Base-by-base conservation (phyloP, 2,329 filamentous ascomycete genomes). In the Aspergillus cejpii region DNA sequence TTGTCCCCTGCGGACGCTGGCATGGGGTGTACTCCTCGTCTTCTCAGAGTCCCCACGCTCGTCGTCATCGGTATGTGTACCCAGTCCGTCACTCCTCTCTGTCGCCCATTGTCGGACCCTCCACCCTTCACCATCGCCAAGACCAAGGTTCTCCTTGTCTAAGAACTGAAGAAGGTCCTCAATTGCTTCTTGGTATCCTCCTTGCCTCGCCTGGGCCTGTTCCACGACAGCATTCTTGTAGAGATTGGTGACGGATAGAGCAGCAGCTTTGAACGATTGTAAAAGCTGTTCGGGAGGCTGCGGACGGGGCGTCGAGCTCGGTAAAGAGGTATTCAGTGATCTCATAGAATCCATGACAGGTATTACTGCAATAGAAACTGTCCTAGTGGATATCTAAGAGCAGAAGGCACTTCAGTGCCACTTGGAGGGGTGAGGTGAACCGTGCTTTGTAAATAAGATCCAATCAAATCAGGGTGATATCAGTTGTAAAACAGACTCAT, bases 111-210 rank as follows among this genome's bases (percentile, higher is more conserved):
- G 77, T 51, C 80, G 69, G 48, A 84, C 74, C 54, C 72, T 72
- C 75, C 77, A 81, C 6, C 80, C 87, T 64, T 95, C 90, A 11
- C 87, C 87, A 64, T 92, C 86, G 38, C 77, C 78, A 10, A 92
- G 63, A 0, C 87, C 88, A 44, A 94, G 74, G 52, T 87, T 81
- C 61, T 89, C 83, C 60, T 80, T 84, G 63, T 97, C 90, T 43
- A 97, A 72, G 55, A 94, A 94, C 12, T 76, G 69, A n/a, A 96
- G 71, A 4, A 98, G 73, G 55, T 97, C 91, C 52, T 96, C 88
- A 28, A 98, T 73, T 28, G 90, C 94, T 62, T 97, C 90, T 65
- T 96, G 90, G 58, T 96, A 97, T 20, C 92, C 92, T 29, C 90
- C 84, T 40, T 79, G 72, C 39, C 87, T 81, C 37, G 88, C 82